Base-by-base conservation (phyloP, 2,329 filamentous ascomycete species). In the Fusarium pseudonygamai region DNA sequence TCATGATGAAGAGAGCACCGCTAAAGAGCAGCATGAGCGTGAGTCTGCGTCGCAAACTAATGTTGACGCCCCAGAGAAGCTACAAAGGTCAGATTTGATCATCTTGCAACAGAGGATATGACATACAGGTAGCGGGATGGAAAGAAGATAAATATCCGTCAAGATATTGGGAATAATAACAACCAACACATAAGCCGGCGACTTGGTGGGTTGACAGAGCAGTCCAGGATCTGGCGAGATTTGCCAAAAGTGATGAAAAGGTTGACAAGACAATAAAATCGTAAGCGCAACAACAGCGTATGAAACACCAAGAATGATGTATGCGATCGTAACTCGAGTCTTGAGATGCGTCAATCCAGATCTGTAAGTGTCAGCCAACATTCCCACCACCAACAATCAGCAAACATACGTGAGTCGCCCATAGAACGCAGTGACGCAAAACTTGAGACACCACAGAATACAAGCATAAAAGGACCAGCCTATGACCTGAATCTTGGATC, bases 161-260 rank as follows among this genome's bases (percentile, higher is more conserved):
- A 75, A 30, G 3, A 75, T 67, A 16, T 75, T 76, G 10, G 73
- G 73, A 26, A 75, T 74, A 6, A 75, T 67, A 24, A 75, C 74
- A 0, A 72, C 69, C 43, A 75, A 34, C 1, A 75, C 73, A 36
- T 75, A 74, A 1, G 64, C 74, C 2, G 74, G 74, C 15, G 74
- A 75, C 30, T 75, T 75, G 15, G 73, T 75, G 14, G 73, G 73
- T 9, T 64, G 52, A 36, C 74, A 75, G 7, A 75, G 39, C 2
- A 50, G 16, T 9, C 74, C 74, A 1, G 74, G 74, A 85, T 73
- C 7, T 84, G 86, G 66, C 81, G 77, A 43, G 83, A 75, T 86
- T 75, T 88, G 86, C 86, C 86, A 88, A 66, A 86, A 86, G 58
- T 83, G 83, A 26, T 80, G 73, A 42, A 87, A 81, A 0, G 86